Percentiles rank a stretch among this genome's conserved stretches.
These are phyloP conservation scores for Amanita thiersii DNA, from an alignment of 768 basidiomycete genomes.

Conservation along the genomic window DNA sequence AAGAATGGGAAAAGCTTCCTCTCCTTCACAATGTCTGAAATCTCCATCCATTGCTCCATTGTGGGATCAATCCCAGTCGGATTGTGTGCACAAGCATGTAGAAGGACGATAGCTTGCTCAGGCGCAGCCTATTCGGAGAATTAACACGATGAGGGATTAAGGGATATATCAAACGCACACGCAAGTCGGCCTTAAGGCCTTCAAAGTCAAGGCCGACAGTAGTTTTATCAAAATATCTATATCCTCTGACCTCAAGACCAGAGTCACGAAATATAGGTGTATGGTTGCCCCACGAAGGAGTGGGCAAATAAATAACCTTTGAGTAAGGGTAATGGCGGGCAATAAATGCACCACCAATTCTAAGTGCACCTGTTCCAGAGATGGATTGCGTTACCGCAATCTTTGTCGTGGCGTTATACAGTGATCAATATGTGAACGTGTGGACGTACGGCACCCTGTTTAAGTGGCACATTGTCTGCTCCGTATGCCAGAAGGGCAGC, in stretches of 20 bases:
- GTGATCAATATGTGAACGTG: slow-evolving; percentile 4
- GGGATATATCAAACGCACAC: slow-evolving; percentile 30
- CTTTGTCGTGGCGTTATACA: slow-evolving; percentile 28
- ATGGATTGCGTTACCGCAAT: slow-evolving; percentile 88
- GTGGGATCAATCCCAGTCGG: slow-evolving; percentile 98
- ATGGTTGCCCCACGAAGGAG: slow-evolving; percentile 97
- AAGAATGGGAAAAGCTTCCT: slow-evolving; percentile 95
- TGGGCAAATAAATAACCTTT: slow-evolving; percentile 85
- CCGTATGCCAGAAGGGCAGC: slow-evolving; percentile 92
- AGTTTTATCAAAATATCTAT: slow-evolving; percentile 90
- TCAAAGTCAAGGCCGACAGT: slow-evolving; percentile 90
- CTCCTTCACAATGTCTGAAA: slow-evolving; percentile 82
- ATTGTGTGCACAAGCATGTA: slow-evolving; percentile 98
- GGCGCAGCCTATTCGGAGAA: slow-evolving; percentile 47
- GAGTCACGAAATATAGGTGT: slow-evolving; percentile 90
- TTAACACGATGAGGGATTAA: slow-evolving; percentile 5
- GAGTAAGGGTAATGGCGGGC: slow-evolving; percentile 82
- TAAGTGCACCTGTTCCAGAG: slow-evolving; percentile 95
- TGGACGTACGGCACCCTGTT: slow-evolving; percentile 58
- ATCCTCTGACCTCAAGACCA: slow-evolving; percentile 85
- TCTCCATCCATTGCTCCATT: slow-evolving; percentile 83
- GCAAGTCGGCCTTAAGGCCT: slow-evolving; percentile 78
- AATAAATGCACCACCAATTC: slow-evolving; percentile 91
- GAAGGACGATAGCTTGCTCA: slow-evolving; percentile 73
- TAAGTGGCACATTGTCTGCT: slow-evolving; percentile 63